Evolutionary conservation across 2,329 filamentous ascomycete species (phyloP).

Genomic region (Sporothrix schenckii): DNA sequence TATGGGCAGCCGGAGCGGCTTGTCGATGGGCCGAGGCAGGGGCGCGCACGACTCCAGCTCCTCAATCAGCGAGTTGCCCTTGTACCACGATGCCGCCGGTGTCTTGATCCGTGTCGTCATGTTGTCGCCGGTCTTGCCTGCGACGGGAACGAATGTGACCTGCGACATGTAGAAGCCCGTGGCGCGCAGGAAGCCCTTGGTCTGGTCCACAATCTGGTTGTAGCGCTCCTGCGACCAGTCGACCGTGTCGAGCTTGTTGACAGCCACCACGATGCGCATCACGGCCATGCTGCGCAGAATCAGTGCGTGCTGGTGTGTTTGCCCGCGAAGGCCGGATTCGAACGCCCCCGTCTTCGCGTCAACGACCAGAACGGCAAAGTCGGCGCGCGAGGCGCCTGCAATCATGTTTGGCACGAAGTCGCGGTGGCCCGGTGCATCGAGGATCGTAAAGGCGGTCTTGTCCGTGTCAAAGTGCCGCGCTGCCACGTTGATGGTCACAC

Average conservation of each 20-base stretch:
- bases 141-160: slow-evolving; percentile 84
- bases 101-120: slow-evolving; percentile 64
- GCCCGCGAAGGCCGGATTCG: slow-evolving; percentile 88
- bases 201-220: slow-evolving; percentile 80
- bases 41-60: slow-evolving; percentile 84
- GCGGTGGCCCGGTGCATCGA: slow-evolving; percentile 90
- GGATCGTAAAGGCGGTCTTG: slow-evolving; percentile 83
- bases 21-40: slow-evolving; percentile 68
- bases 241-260: slow-evolving; percentile 93
- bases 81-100: slow-evolving; percentile 73
- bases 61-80: slow-evolving; percentile 74
- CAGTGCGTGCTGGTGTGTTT: slow-evolving; percentile 91
- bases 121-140: slow-evolving; percentile 86
- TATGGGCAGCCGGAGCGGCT: slow-evolving; percentile 83
- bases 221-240: slow-evolving; percentile 82
- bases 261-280: slow-evolving; percentile 80
- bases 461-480: slow-evolving; percentile 93
- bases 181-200: slow-evolving; percentile 77
- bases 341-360: slow-evolving; percentile 90
- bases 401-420: slow-evolving; percentile 99
- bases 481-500: slow-evolving; percentile 95
- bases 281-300: slow-evolving; percentile 90
- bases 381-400: slow-evolving; percentile 90
- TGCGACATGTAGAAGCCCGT: slow-evolving; percentile 83
- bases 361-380: slow-evolving; percentile 92